Conservation (phyloP, 768 basidiomycete species). For the Clitopilus passeckerianus region DNA sequence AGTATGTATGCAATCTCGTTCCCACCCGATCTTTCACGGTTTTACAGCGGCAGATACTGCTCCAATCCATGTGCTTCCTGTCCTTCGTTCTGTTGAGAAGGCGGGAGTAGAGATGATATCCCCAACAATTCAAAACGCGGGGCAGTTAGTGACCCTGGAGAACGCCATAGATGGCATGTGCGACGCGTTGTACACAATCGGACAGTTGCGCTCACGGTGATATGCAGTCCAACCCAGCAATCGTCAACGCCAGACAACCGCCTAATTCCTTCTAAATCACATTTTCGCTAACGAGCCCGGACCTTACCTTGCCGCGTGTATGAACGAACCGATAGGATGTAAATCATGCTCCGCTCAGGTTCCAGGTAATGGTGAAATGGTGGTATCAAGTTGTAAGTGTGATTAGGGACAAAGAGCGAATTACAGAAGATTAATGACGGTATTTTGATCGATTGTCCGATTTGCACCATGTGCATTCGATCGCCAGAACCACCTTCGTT, state of each 20-base stretch:
- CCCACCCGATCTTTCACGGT: neutral
- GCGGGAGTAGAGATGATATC: neutral
- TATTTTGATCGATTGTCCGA: neutral
- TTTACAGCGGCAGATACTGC: neutral
- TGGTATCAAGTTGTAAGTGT: neutral
- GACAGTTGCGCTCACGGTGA: neutral
- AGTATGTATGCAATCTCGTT: neutral
- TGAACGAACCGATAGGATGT: neutral
- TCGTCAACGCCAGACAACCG: neutral
- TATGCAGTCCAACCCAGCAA: neutral
- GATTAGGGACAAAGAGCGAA: neutral
- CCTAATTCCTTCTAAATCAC: neutral
- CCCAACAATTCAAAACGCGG: neutral
- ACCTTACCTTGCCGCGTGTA: neutral
- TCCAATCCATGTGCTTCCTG: neutral
- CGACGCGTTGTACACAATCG: neutral
- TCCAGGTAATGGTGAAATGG: neutral
- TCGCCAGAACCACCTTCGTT: neutral
- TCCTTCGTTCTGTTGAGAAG: neutral
- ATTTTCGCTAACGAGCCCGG: neutral
- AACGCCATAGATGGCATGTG: neutral
- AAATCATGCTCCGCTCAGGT: neutral
- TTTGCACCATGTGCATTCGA: neutral
- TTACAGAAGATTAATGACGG: slow-evolving; percentile 1
- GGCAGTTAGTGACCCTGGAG: neutral